These are phyloP conservation scores for Chlamydomonas reinhardtii DNA, from an alignment of 163 green algal genomes.

Conservation along the genomic window DNA sequence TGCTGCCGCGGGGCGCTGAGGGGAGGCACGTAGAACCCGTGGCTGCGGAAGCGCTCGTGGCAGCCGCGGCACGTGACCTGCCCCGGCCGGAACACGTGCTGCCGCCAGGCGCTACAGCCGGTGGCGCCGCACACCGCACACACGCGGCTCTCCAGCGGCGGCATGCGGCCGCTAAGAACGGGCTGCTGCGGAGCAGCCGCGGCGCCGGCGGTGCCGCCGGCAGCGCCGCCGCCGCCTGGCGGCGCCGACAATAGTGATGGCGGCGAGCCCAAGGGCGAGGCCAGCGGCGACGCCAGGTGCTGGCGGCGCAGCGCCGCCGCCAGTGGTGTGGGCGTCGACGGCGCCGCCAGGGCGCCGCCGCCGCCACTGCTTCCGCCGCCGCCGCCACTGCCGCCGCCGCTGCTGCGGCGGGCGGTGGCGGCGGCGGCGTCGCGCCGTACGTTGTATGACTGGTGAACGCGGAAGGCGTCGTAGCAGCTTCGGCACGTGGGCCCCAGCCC, in stretches of 20 bases:
- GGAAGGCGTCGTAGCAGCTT: background rate
- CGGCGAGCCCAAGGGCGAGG: no score
- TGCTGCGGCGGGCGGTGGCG: background rate
- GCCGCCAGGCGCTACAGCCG: background rate
- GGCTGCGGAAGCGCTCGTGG: constrained; percentile 6
- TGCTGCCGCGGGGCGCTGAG: no score
- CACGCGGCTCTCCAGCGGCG: background rate
- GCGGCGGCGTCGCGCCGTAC: background rate
- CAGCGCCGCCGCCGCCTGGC: background rate
- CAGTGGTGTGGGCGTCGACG: background rate
- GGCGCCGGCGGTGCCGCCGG: background rate
- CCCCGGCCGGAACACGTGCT: background rate
- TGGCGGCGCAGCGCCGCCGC: background rate
- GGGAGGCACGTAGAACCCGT: background rate
- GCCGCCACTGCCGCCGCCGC: background rate
- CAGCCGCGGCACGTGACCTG: constrained; percentile 22
- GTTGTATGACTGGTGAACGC: background rate
- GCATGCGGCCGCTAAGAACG: no score
- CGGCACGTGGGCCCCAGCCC: background rate
- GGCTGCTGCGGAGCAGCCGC: no score
- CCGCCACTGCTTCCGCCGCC: background rate
- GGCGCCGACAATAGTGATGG: no score
- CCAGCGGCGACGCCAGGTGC: no score
- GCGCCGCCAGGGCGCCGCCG: background rate
- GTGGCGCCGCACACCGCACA: constrained; percentile 18